A percentile compares a stretch with the other conserved stretches of the same genome.
These are phyloP conservation scores for Phellopilus nigrolimitatus DNA, from an alignment of 1,284 basidiomycete genomes.

Conservation along the genomic window DNA sequence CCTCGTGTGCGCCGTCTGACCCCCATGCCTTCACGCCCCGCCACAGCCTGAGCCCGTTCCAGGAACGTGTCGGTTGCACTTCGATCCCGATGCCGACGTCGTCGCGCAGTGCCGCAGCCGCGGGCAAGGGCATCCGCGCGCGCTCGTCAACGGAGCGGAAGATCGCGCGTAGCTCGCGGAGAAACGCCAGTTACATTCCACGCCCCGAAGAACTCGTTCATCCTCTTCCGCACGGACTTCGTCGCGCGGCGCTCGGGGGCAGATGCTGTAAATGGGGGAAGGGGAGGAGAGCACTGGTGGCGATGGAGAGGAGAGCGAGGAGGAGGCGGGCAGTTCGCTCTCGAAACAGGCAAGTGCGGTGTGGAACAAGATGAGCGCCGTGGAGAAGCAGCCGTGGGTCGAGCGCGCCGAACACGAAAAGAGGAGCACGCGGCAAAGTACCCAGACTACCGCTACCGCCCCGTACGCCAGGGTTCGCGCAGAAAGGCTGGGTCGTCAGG, in stretches of 20 bases:
- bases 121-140: conserved; percentile 6
- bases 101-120: conserved; percentile 9
- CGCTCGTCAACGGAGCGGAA: conserved; percentile 20
- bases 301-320: conserved; percentile 4
- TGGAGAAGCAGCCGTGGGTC: conserved; percentile 46
- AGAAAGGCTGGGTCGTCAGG: neutral
- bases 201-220: conserved; percentile 84
- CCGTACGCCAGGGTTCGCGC: conserved; percentile 32
- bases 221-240: conserved; percentile 81
- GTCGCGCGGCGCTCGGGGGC: conserved; percentile 35
- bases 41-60: neutral
- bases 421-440: conserved; percentile 47
- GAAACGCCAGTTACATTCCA: conserved; percentile 63
- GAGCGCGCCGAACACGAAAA: conserved; percentile 47
- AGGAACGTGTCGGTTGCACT: neutral
- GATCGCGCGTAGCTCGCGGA: conserved; percentile 27
- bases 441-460: conserved; percentile 60
- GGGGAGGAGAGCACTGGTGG: conserved; percentile 13
- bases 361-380: conserved; percentile 46
- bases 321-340: conserved; percentile 37
- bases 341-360: conserved; percentile 60
- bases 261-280: conserved; percentile 20
- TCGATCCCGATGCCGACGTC: neutral
- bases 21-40: neutral
- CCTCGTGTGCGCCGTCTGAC: neutral